Base-by-base conservation (phyloP, 2,329 filamentous ascomycete species). In the Diplodia scrobiculata region DNA sequence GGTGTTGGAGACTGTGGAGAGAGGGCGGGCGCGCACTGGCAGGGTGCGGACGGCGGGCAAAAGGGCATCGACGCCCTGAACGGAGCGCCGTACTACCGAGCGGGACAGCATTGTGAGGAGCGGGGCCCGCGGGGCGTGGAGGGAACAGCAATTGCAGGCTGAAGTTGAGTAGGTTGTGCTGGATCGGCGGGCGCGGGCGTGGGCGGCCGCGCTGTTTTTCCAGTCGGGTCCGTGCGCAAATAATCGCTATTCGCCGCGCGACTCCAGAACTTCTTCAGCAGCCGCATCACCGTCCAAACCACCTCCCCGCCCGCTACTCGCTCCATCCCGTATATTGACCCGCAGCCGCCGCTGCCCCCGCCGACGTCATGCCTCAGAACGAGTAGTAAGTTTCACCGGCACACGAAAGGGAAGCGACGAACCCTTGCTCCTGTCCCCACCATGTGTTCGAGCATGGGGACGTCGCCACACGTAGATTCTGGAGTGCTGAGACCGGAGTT, bases 301-400 rank as follows among this genome's bases (percentile, higher is more conserved):
- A 36, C 34, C 34, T 36, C 34, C 10, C 29, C 29, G 1, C 29
- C 29, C 5, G 29, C 6, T 32, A 9, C 29, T 32, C 29, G 5
- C 29, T 9, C 29, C 29, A 25, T 32, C 29, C 29, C 29, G 25
- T 25, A 25, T 2, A 25, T 25, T 32, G 29, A 9, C 29, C 29
- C 29, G 29, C 29, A 32, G 29, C 29, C 29, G 29, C 29, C 29
- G 29, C 29, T 32, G 29, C 29, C 29, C 29, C 29, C 29, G 29
- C 27, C 21, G 50, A 25, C 5, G 25, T 1, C 11, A 81, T 90
- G 89, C 90, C 90, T 84, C 89, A 94, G 83, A 92, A 92, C 80
- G 90, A 91, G 80, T 90, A 84, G 29, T 32, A 32, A 32, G 29
- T 32, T 32, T 32, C 7, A 32, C 29, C 1, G 5, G 29, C 29